Evolutionary conservation across 139 green algal species (phyloP).

Genomic region (Trebouxia sp.): DNA sequence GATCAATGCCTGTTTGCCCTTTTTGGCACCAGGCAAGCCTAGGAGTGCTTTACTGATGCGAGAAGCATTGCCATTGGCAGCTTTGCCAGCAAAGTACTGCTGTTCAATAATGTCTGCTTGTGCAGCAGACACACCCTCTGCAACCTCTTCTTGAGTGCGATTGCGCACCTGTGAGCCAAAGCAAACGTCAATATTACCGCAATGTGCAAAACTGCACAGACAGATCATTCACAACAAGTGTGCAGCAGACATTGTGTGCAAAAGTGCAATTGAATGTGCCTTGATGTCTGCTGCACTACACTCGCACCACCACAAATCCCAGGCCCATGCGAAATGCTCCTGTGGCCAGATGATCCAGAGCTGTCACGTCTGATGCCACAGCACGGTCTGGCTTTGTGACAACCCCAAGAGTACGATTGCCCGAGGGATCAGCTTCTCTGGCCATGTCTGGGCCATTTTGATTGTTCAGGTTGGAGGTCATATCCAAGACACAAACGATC

Average conservation of each 20-base stretch:
- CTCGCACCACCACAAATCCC: constrained; percentile 5
- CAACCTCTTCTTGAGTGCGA: not conserved
- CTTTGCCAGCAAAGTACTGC: not conserved
- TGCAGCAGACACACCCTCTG: not conserved
- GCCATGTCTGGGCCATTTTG: not conserved
- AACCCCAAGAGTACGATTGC: not conserved
- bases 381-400: constrained; percentile 13
- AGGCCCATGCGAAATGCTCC: not conserved
- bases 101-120: not conserved
- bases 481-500: not conserved
- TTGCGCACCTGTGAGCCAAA: not conserved
- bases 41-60: not conserved
- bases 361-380: not conserved
- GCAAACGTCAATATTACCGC: too few relatives aligned
- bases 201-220: too few relatives aligned
- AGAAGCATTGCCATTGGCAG: not conserved
- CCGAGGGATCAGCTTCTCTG: not conserved
- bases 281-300: too few relatives aligned
- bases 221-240: too few relatives aligned
- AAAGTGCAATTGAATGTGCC: too few relatives aligned
- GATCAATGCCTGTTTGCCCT: not conserved
- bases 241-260: not conserved
- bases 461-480: constrained; percentile 4
- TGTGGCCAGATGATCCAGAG: not conserved
- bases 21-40: not conserved